Evolutionary conservation across 306 rosid genomes (phyloP).

Genomic region (Castanea sativa): DNA sequence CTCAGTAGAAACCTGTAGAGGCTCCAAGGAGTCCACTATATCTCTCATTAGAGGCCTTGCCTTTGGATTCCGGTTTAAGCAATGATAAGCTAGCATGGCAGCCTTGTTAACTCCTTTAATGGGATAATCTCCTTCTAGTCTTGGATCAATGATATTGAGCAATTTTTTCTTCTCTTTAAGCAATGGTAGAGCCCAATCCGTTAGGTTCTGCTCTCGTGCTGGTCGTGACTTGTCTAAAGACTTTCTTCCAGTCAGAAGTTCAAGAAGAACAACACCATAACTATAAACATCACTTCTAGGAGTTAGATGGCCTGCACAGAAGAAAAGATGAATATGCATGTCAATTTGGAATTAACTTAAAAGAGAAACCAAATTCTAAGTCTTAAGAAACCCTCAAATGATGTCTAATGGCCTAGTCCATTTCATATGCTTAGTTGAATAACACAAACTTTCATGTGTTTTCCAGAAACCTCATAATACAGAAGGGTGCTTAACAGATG

Average conservation of each 20-base stretch:
- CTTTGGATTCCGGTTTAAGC: conserved; percentile 91
- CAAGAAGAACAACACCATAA: conserved; percentile 92
- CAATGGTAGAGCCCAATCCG: conserved; percentile 94
- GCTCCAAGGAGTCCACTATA: conserved; percentile 95
- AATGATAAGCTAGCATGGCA: conserved; percentile 87
- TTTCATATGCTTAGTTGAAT: background rate
- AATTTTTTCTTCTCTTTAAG: conserved; percentile 89
- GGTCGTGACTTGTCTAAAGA: conserved; percentile 80
- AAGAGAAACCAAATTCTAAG: background rate
- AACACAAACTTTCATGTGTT: background rate
- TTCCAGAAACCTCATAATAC: background rate
- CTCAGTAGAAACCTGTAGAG: conserved; percentile 56
- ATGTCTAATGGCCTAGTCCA: background rate
- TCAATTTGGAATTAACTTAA: background rate
- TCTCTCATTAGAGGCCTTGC: conserved; percentile 98
- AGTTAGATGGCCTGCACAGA: conserved; percentile 77
- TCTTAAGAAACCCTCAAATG: background rate
- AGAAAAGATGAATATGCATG: conserved; percentile 1
- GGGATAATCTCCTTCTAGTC: conserved; percentile 81
- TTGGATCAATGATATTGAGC: conserved; percentile 70
- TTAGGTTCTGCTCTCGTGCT: conserved; percentile 82
- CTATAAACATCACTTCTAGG: conserved; percentile 97
- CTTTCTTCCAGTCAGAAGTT: conserved; percentile 84
- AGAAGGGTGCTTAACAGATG: background rate
- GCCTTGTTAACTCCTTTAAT: conserved; percentile 81